Evolutionary conservation across 495 filamentous ascomycete genomes (phyloP).

Genomic region (Penicillium turbatum): DNA sequence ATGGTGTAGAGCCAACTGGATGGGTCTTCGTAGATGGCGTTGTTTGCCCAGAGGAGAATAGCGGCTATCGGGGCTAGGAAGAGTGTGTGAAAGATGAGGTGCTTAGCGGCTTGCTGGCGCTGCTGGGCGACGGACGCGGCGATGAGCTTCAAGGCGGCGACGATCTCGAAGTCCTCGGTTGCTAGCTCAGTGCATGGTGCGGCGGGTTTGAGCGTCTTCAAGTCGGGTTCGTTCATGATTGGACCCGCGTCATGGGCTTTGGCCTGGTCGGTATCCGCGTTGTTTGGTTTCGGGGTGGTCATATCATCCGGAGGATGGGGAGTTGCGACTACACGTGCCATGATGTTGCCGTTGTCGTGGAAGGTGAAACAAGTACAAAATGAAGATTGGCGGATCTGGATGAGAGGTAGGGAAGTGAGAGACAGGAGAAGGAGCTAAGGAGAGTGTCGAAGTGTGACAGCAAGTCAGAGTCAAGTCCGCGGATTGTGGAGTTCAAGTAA

Average conservation of each 20-base stretch:
- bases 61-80: conserved; percentile 34
- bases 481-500: too few species aligned
- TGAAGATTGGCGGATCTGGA: not conserved
- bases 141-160: conserved; percentile 48
- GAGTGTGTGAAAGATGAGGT: conserved; percentile 51
- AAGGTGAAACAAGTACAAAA: not conserved
- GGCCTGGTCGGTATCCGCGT: not conserved
- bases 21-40: conserved; percentile 38
- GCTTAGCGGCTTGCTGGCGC: conserved; percentile 48
- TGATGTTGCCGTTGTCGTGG: not conserved
- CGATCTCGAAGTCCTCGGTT: conserved; percentile 14
- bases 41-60: conserved; percentile 25
- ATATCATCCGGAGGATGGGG: not conserved
- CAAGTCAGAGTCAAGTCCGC: too few species aligned
- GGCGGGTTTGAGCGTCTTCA: not conserved
- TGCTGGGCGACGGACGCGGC: conserved; percentile 61
- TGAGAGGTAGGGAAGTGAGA: too few species aligned
- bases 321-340: not conserved
- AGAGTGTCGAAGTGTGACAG: not conserved
- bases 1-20: conserved; percentile 14
- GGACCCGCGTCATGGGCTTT: not conserved
- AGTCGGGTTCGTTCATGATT: not conserved
- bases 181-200: not conserved
- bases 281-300: not conserved
- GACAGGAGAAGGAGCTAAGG: not conserved